These are phyloP conservation scores for Komagataella kurtzmanii DNA, from an alignment of 805 yeast genomes.

Conservation along the genomic window DNA sequence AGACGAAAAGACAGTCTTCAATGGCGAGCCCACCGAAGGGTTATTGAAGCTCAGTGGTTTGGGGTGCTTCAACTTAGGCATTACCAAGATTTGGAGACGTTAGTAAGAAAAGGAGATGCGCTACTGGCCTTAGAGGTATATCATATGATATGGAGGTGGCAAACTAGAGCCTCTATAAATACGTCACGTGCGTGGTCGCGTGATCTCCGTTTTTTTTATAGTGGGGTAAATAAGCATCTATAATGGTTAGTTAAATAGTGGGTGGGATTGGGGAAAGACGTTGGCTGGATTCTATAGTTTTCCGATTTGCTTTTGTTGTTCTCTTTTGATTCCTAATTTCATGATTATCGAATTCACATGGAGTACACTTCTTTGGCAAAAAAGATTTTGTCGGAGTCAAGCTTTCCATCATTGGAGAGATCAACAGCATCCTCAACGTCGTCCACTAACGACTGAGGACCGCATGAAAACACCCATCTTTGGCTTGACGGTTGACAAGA, in stretches of 20 bases:
- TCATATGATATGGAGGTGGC: neutral
- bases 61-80: neutral
- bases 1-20: neutral
- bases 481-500: conserved; percentile 20
- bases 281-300: no score
- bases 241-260: neutral
- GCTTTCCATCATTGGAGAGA: neutral
- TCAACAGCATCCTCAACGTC: conserved; percentile 12
- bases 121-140: neutral
- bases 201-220: neutral
- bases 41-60: neutral
- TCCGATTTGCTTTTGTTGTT: neutral
- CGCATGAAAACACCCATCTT: conserved; percentile 47
- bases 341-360: neutral
- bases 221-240: neutral
- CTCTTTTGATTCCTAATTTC: neutral
- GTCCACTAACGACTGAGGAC: conserved; percentile 30
- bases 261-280: neutral
- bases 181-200: neutral
- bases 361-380: neutral
- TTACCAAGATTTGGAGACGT: neutral
- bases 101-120: neutral
- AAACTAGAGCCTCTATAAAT: neutral
- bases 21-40: neutral
- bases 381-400: neutral